A percentile compares a stretch with the other conserved stretches of the same genome.
Evolutionary conservation across 148 eudicot species (phyloP).

Genomic region (Chenopodium quinoa): DNA sequence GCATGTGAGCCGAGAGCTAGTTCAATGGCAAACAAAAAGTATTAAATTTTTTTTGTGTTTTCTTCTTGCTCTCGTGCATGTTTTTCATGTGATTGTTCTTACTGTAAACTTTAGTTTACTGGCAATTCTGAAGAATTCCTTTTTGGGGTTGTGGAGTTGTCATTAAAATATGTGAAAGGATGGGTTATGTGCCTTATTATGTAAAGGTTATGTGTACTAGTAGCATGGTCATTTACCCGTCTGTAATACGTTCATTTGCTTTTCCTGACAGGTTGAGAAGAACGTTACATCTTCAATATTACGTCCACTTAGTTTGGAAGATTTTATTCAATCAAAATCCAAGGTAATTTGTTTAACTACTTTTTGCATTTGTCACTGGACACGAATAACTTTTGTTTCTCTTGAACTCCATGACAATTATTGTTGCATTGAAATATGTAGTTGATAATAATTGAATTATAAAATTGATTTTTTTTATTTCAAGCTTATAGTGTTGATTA

Average conservation of each 20-base stretch:
- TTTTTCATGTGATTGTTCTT: neutral
- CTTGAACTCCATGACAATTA: neutral
- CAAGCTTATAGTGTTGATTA: neutral
- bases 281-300: conserved; percentile 38
- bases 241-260: conserved; percentile 5
- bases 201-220: neutral
- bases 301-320: conserved; percentile 81
- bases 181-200: neutral
- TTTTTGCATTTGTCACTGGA: neutral
- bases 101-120: neutral
- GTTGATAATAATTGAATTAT: neutral
- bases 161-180: neutral
- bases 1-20: neutral
- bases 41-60: neutral
- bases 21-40: neutral
- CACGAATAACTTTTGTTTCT: neutral
- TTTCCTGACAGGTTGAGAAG: conserved; percentile 46
- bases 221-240: neutral
- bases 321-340: conserved; percentile 80
- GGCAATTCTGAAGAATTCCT: neutral
- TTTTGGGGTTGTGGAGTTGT: neutral
- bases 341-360: conserved; percentile 48
- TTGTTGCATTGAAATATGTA: too few relatives aligned
- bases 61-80: neutral
- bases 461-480: neutral